Conservation (phyloP, 371 early-diverging fungal species). For the Mortierella sp. region DNA sequence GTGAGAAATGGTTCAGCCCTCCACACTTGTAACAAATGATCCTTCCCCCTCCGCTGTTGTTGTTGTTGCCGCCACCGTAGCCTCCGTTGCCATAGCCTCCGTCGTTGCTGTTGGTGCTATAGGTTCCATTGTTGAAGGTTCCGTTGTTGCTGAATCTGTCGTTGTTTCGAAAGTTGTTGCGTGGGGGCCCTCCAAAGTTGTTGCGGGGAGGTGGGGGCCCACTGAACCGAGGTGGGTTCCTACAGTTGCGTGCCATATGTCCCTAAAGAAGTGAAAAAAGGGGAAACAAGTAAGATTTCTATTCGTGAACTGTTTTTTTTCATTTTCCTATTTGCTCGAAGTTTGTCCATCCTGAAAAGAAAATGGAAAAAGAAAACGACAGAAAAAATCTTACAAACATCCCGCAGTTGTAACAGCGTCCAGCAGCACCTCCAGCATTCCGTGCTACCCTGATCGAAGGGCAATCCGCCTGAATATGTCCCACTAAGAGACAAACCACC, state of each 20-base stretch:
- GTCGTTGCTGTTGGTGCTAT: no score
- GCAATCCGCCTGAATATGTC: conserved; percentile 73
- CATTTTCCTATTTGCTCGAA: no score
- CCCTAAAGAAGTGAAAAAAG: conserved; percentile 58
- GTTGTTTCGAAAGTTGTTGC: conserved; percentile 13
- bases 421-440: conserved; percentile 35
- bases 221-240: conserved; percentile 55
- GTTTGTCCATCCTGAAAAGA: no score
- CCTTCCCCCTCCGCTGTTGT: conserved; percentile 30
- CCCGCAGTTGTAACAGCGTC: conserved; percentile 71
- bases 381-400: conserved; percentile 61
- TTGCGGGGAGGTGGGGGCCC: conserved; percentile 35
- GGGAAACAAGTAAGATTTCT: conserved; percentile 3
- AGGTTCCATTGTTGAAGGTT: background rate
- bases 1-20: conserved; percentile 73
- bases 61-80: no score
- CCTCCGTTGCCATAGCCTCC: conserved; percentile 22
- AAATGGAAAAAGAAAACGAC: no score
- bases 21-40: conserved; percentile 74
- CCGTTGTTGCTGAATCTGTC: background rate
- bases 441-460: conserved; percentile 57
- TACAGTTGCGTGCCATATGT: conserved; percentile 73
- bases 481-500: conserved; percentile 58
- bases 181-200: conserved; percentile 26
- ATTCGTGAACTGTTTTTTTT: no score